Evolutionary conservation across 1,284 basidiomycete genomes (phyloP), one percentile per base, ranked within the genome.

Genomic region (Pseudozyma pruni): DNA sequence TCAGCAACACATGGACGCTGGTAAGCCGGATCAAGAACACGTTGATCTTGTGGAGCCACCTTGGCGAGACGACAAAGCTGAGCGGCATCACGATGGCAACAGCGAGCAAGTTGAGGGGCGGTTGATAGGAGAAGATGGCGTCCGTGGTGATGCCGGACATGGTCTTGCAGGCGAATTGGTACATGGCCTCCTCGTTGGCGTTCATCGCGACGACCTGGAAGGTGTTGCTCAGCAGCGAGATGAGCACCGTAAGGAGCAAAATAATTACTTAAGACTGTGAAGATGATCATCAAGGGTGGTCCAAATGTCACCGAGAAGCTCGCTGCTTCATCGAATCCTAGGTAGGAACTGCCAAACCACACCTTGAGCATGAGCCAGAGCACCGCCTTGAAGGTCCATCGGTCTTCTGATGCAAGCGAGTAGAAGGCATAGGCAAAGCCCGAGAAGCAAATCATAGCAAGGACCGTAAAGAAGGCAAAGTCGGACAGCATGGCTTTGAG

Each of bases 171-270:
- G 93, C 93, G 80, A 90, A 90, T 47, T 94, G 87, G 82, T 94
- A 96, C 91, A 95, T 93, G 4, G 90, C 91, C 86, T 96, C 94
- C 6, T 93, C 92, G 11, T 88, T 88, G 17, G 94, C 94, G 83
- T 96, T 94, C 72, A 92, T 90, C 66, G 90, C 94, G 76, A 96
- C 93, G 17, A 87, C 91, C 0, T 92, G 89, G 81, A 96, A 97
- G 0, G 94, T 97, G 81, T 96, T 91, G 8, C 92, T 93, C 19
- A 97, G 85, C 43, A 96, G 94, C 7, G 85, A 93, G 89, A 85
- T 73, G 42, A 81, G 74, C 42, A 85, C 78, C 14, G 91, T 93
- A 22, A 93, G 84, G 16, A 93, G 85, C 20, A 93, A 84, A 0
- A 93, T 95, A 76, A n/a, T 94, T 95, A 73, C 57, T 55, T 47